These are phyloP conservation scores for Sambucus nigra DNA, from an alignment of 129 eudicot genomes.

Conservation along the genomic window DNA sequence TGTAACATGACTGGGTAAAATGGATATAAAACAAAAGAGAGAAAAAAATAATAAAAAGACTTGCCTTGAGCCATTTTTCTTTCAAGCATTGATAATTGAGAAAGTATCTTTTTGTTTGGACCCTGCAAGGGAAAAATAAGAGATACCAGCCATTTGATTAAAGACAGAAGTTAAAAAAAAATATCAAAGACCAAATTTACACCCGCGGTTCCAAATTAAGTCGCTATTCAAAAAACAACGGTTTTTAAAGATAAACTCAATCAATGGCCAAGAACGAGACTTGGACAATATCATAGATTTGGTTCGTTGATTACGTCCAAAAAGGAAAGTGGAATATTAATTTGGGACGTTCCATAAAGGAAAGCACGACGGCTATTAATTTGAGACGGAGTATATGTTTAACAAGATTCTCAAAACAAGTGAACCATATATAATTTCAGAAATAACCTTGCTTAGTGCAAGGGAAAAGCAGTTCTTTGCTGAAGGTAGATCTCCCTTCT, in stretches of 20 bases:
- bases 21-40: neutral
- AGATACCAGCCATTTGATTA: slow-evolving; percentile 3
- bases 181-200: too few species aligned
- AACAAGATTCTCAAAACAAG: neutral
- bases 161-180: too few species aligned
- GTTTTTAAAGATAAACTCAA: too few species aligned
- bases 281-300: too few species aligned
- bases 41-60: slow-evolving; percentile 2
- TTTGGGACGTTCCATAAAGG: too few species aligned
- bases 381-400: neutral
- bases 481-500: slow-evolving; percentile 71
- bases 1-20: slow-evolving; percentile 1
- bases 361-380: too few species aligned
- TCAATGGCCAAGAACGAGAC: too few species aligned
- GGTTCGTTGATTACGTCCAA: too few species aligned
- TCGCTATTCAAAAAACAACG: too few species aligned
- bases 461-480: slow-evolving; percentile 75
- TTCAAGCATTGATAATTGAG: slow-evolving; percentile 97
- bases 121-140: slow-evolving; percentile 41
- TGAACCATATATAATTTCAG: neutral
- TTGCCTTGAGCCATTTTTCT: slow-evolving; percentile 94
- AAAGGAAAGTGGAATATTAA: too few species aligned
- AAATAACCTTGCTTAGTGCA: slow-evolving; percentile 77
- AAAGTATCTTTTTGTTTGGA: slow-evolving; percentile 70
- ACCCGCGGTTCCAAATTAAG: too few species aligned